Evolutionary conservation across 768 basidiomycete species (phyloP), one percentile per base, ranked within the genome.

Genomic region (Lyophyllum semitale): DNA sequence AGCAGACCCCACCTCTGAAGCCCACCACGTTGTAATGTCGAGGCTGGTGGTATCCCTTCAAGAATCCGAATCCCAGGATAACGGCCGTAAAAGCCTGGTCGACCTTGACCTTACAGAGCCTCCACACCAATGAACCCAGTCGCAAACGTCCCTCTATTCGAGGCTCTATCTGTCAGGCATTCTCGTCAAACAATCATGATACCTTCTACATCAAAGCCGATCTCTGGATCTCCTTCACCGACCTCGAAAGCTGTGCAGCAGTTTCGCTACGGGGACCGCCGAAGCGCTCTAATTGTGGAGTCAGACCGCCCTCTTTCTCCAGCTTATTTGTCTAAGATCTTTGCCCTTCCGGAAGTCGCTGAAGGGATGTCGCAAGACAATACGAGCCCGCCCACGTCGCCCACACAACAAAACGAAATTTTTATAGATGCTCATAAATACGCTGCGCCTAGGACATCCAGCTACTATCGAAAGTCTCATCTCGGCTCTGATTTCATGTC

Each of bases 181-280:
- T 62, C 72, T 40, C 72, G 67, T 32, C 74, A 73, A 52, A 73
- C 69, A 38, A 71, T 75, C 47, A 72, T 71, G 29, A 71, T 76
- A 51, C 73, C 76, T 1, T 71, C 74, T 15, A 54, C 61, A 12
- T 60, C 69, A 8, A 62, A 57, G 35, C 57, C 69, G 33, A 58
- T 71, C 18, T 69, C 68, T 8, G 57, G 55, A 5, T 55, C 60
- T 47, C 38, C 62, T n/a, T 70, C 72, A n/a, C 71, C 71, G 8
- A 65, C 67, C 11, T 61, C 70, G 13, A 74, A 69, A 54, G 59
- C 61, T n/a, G 61, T 73, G 1, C 67, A 77, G 37, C 72, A 70
- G 51, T 79, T 78, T 60, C 77, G 78, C 41, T 77, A 80, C 53
- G 79, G 79, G 59, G 77, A 80, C 58, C 72, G 77, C 17, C 74